Evolutionary conservation across 169 alveolate species (phyloP).

Genomic region (Cryptosporidium bovis): DNA sequence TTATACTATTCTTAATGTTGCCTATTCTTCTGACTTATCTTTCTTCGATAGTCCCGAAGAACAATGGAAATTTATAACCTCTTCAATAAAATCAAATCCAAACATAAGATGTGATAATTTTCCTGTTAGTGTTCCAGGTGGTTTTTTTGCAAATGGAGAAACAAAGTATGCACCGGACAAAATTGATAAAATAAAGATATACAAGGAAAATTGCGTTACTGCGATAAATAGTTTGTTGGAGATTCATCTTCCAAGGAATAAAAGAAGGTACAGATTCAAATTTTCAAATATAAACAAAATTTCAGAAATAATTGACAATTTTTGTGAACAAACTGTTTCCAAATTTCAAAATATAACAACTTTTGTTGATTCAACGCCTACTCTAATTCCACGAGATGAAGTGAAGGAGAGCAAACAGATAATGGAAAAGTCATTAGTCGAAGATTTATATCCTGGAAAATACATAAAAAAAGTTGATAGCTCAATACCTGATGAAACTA

Average conservation of each 20-base stretch:
- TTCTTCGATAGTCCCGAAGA: neutral
- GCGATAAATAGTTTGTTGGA: conserved; percentile 44
- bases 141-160: conserved; percentile 43
- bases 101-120: conserved; percentile 43
- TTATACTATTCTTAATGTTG: neutral
- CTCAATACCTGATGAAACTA: neutral
- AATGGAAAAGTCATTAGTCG: neutral
- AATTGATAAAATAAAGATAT: conserved; percentile 11
- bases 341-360: neutral
- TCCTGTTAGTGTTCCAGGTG: conserved; percentile 23
- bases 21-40: neutral
- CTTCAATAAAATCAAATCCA: conserved; percentile 14
- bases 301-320: neutral
- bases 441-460: neutral
- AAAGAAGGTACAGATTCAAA: conserved; percentile 23
- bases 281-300: conserved; percentile 12
- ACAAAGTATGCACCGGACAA: neutral
- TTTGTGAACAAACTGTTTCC: conserved; percentile 12
- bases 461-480: neutral
- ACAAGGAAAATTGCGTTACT: conserved; percentile 41
- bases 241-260: conserved; percentile 47
- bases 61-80: conserved; percentile 40
- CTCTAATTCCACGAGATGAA: neutral
- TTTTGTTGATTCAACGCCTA: neutral
- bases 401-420: neutral